These are phyloP conservation scores for Gossypium raimondii DNA, from an alignment of 345 rosid species.

Conservation along the genomic window DNA sequence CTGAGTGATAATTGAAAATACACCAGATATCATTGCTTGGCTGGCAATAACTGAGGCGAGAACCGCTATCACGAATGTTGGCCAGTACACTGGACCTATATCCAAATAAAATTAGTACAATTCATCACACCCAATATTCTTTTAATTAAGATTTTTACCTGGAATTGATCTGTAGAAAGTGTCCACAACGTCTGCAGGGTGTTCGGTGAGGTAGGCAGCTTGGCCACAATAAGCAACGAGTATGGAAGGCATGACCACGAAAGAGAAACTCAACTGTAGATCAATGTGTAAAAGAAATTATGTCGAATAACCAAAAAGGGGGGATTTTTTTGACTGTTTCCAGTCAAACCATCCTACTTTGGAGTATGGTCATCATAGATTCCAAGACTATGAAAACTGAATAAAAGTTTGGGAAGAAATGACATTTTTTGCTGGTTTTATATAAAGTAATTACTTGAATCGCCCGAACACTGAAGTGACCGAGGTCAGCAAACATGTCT, in stretches of 20 bases:
- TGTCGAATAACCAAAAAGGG: neutral
- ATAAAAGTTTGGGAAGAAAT: too few species aligned
- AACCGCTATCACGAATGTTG: neutral
- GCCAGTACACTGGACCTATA: neutral
- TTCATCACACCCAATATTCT: neutral
- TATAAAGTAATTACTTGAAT: neutral
- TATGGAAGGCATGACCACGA: neutral
- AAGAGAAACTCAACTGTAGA: neutral
- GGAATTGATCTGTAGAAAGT: neutral
- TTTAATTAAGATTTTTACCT: neutral
- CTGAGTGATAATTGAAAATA: neutral
- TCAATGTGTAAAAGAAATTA: neutral
- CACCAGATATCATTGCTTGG: constrained; percentile 1
- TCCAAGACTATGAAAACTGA: too few species aligned
- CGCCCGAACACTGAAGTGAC: neutral
- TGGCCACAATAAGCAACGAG: neutral
- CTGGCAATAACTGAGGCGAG: neutral
- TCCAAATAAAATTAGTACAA: neutral
- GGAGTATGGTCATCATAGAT: too few species aligned
- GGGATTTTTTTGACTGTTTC: too few species aligned
- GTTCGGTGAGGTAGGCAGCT: neutral
- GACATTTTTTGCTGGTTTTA: too few species aligned
- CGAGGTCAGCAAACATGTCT: neutral
- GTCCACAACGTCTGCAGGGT: neutral
- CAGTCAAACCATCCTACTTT: too few species aligned